Evolutionary conservation across 2,329 filamentous ascomycete genomes (phyloP).

Genomic region (Aspergillus udagawae): DNA sequence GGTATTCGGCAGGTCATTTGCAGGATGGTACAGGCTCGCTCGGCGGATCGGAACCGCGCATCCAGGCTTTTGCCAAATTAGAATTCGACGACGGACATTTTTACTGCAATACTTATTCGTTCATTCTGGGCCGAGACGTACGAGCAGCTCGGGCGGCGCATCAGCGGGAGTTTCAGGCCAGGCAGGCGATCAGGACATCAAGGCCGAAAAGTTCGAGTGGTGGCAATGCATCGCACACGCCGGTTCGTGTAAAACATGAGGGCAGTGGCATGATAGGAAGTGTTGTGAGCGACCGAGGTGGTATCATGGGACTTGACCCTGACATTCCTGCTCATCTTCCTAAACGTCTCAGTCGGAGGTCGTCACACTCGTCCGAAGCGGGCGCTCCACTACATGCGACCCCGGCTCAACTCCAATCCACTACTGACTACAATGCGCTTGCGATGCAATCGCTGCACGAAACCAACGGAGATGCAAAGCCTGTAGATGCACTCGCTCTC

Average conservation of each 20-base stretch:
- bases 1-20: constrained; percentile 24
- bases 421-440: constrained; percentile 45
- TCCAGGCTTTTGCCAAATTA: constrained; percentile 61
- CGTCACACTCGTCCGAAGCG: constrained; percentile 48
- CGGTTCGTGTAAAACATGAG: constrained; percentile 43
- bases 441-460: constrained; percentile 43
- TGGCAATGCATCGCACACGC: constrained; percentile 41
- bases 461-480: constrained; percentile 34
- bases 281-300: constrained; percentile 54
- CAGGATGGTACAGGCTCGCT: constrained; percentile 34
- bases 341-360: constrained; percentile 43
- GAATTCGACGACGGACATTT: constrained; percentile 63
- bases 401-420: constrained; percentile 35
- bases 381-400: constrained; percentile 33
- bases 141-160: constrained; percentile 47
- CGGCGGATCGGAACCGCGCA: constrained; percentile 41
- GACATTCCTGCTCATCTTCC: constrained; percentile 39
- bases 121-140: constrained; percentile 60
- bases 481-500: constrained; percentile 44
- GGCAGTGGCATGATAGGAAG: constrained; percentile 45
- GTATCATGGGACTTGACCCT: constrained; percentile 49
- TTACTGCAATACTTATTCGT: constrained; percentile 61
- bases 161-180: constrained; percentile 41
- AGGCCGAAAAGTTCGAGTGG: constrained; percentile 46
- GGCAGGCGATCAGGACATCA: constrained; percentile 36